Evolutionary conservation across 768 basidiomycete genomes (phyloP), one percentile per base, ranked within the genome.

Genomic region (Boletus fagicola): DNA sequence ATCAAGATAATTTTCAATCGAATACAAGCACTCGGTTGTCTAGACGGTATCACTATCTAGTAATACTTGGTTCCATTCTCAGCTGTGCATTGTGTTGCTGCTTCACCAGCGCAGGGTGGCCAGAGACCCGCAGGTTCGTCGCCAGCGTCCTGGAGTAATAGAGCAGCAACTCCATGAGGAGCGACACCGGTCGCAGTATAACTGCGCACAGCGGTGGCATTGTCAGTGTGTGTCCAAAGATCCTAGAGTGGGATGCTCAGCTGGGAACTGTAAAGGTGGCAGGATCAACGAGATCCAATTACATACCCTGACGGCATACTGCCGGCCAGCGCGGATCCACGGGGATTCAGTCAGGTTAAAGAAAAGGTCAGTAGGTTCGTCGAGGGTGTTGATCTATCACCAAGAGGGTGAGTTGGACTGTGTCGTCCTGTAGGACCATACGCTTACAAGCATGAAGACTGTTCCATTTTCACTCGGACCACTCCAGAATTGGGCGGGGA

Each of bases 401-500:
- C 16, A 49, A 13, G 13, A 30, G 7, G 16, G 44, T 46, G 15
- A 56, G n/a, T 33, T 6, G n/a, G 18, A 12, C 22, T 16, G 15
- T 40, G 30, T 33, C 13, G 15, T 33, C 6, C 22, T 13, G 6
- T 20, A 26, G 2, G 2, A 49, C 24, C 10, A 15, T 39, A 26
- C 2, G 22, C 80, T 58, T 54, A 86, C 86, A 43, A 87, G 76
- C 86, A 87, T 87, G 65, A 88, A 74, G 1, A 87, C 75, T 2
- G 82, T 82, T 31, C 86, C 86, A 46, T 86, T 80, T 65, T 84
- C 69, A 58, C 80, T 82, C 50, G 78, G 76, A 15, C 86, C 86
- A 61, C 83, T 86, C 86, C 86, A 88, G 63, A 80, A 87, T 61
- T 85, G 81, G 8, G 86, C 83, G 8, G 86, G 86, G 64, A 78